phyloP scores from a whole-genome alignment of 2,329 filamentous ascomycete genomes.

The Neoarthrinium moseri region DNA sequence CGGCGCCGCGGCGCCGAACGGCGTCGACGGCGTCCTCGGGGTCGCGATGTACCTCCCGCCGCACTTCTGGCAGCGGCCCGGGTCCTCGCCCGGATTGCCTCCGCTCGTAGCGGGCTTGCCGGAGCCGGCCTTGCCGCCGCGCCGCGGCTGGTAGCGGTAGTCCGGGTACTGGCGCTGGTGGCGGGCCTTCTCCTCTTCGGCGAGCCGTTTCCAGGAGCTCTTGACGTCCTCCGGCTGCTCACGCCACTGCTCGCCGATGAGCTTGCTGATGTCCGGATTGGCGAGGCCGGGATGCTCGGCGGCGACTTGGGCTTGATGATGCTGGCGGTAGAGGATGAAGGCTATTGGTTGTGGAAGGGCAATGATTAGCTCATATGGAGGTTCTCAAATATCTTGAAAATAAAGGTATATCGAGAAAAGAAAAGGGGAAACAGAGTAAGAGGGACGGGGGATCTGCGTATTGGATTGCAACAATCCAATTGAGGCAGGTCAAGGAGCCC shows the following conservation, averaged over 20 bases:
- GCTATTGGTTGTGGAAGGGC: constrained; percentile 58
- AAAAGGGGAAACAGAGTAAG: no score
- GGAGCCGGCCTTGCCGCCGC: constrained; percentile 43
- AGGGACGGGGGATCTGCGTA: no score
- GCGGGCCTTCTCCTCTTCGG: constrained; percentile 88
- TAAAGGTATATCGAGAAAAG: no score
- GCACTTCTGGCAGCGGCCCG: constrained; percentile 67
- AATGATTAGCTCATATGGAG: no score
- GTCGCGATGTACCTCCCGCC: constrained; percentile 66
- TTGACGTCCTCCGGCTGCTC: constrained; percentile 72
- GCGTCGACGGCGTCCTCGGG: constrained; percentile 56
- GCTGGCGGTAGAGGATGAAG: constrained; percentile 95
- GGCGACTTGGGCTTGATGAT: constrained; percentile 81
- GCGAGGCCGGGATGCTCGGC: constrained; percentile 82
- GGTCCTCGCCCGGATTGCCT: constrained; percentile 39
- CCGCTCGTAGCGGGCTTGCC: constrained; percentile 1
- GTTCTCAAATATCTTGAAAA: no score
- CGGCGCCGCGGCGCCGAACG: constrained; percentile 35
- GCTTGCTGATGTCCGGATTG: constrained; percentile 96
- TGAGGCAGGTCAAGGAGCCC: no score
- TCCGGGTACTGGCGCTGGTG: constrained; percentile 89
- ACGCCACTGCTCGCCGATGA: constrained; percentile 92
- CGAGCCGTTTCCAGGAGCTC: constrained; percentile 82
- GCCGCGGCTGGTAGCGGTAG: constrained; percentile 89
- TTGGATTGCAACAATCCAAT: no score